phyloP scores from a whole-genome alignment of 495 filamentous ascomycete genomes.

The Aspergillus bridgeri region DNA sequence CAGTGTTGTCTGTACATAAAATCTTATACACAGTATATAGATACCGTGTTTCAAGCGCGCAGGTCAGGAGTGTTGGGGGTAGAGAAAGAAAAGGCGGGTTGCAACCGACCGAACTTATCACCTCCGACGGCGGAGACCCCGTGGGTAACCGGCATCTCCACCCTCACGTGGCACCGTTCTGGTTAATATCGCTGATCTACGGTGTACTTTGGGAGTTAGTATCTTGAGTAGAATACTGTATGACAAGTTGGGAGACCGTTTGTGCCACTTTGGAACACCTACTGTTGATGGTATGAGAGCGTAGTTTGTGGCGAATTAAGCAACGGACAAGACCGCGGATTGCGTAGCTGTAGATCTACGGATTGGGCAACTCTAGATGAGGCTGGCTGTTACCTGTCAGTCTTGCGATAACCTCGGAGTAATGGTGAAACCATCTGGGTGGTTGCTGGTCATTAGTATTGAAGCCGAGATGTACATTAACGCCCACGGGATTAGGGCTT shows the following conservation, averaged over 20 bases:
- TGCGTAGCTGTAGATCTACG: neutral
- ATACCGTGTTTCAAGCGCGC: neutral
- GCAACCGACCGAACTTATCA: too few species aligned
- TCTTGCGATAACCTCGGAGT: neutral
- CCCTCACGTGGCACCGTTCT: constrained; percentile 4
- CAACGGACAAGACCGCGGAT: neutral
- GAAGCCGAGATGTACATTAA: neutral
- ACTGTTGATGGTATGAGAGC: too few species aligned
- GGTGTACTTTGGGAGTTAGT: neutral
- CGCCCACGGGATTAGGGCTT: neutral
- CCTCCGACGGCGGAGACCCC: neutral
- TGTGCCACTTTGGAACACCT: too few species aligned
- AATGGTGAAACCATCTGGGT: neutral
- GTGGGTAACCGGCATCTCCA: constrained; percentile 5
- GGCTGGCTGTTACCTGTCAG: neutral
- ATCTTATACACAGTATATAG: neutral
- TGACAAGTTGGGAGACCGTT: too few species aligned
- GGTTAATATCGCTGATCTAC: neutral
- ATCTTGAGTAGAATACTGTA: neutral
- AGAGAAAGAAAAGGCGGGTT: neutral
- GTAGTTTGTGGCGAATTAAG: too few species aligned
- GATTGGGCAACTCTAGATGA: neutral
- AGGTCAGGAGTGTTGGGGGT: neutral
- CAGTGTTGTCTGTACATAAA: neutral
- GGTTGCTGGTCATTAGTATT: neutral